Evolutionary conservation across 1,284 basidiomycete species (phyloP).

Genomic region (Melampsora americana): DNA sequence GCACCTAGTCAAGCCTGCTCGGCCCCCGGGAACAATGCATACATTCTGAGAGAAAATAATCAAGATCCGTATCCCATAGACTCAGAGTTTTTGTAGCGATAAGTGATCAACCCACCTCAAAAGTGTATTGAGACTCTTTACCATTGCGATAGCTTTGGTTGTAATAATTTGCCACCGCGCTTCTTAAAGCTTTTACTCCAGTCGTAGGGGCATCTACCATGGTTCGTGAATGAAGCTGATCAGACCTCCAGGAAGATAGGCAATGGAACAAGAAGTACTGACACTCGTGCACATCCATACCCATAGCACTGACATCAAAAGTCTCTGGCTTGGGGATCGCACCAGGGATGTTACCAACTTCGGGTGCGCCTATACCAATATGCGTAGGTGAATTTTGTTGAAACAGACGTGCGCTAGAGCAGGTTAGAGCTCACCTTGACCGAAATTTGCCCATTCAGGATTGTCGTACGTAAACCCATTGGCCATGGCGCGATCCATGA

Average conservation of each 20-base stretch:
- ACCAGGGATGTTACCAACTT: conserved; percentile 67
- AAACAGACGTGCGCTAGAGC: background rate
- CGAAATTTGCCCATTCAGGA: conserved; percentile 43
- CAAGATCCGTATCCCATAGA: background rate
- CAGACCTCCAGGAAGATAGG: conserved; percentile 38
- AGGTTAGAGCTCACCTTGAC: conserved; percentile 17
- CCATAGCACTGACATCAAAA: conserved; percentile 61
- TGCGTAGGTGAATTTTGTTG: conserved; percentile 53
- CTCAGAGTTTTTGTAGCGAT: background rate
- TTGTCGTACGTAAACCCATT: conserved; percentile 31
- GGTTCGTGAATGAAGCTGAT: conserved; percentile 45
- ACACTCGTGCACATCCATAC: conserved; percentile 62
- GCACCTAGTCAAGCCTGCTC: conserved; percentile 68
- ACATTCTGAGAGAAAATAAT: conserved; percentile 54
- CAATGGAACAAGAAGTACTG: background rate
- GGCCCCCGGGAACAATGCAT: conserved; percentile 84
- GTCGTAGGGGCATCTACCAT: conserved; percentile 86
- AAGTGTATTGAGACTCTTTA: conserved; percentile 76
- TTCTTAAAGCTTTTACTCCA: conserved; percentile 67
- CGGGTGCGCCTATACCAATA: conserved; percentile 66
- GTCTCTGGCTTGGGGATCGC: conserved; percentile 66
- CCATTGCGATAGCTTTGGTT: conserved; percentile 79
- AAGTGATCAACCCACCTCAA: conserved; percentile 67
- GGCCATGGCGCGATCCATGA: conserved; percentile 27
- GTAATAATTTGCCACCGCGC: conserved; percentile 76